These are phyloP conservation scores for Coccomyxa sp. DNA, from an alignment of 139 green algal genomes.

Conservation along the genomic window DNA sequence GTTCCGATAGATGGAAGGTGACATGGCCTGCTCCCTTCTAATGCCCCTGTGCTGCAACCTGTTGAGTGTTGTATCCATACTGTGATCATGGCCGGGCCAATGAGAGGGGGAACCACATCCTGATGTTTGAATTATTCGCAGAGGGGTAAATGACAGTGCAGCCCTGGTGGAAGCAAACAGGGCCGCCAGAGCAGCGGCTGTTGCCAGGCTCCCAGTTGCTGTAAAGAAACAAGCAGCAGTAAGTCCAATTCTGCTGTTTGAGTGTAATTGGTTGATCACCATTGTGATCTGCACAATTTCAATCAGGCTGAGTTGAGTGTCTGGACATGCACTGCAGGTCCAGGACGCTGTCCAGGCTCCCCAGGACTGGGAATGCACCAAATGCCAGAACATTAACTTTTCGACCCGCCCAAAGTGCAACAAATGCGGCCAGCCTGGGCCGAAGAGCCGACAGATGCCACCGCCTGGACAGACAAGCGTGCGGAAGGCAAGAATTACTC, in stretches of 20 bases:
- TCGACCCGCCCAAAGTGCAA: not conserved
- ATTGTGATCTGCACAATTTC: not conserved
- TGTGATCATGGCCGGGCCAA: not conserved
- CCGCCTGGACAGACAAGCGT: not conserved
- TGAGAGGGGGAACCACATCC: no score
- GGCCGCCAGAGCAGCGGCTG: constrained; percentile 1
- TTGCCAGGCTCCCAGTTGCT: not conserved
- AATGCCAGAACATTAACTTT: not conserved
- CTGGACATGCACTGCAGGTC: not conserved
- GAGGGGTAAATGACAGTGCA: not conserved
- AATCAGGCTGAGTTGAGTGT: not conserved
- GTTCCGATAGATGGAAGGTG: not conserved
- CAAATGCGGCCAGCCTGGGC: not conserved
- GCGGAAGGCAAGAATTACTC: not conserved
- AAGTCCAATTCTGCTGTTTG: not conserved
- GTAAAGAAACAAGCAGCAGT: not conserved
- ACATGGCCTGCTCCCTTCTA: not conserved
- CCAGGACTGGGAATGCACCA: not conserved
- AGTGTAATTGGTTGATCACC: no score
- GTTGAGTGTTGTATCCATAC: not conserved
- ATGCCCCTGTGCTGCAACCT: not conserved
- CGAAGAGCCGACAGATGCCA: not conserved
- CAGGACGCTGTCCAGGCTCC: not conserved
- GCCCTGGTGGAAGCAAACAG: not conserved
- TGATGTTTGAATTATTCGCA: not conserved